Evolutionary conservation across 352 stramenopile genomes (phyloP).

Genomic region (Phytophthora capsici): DNA sequence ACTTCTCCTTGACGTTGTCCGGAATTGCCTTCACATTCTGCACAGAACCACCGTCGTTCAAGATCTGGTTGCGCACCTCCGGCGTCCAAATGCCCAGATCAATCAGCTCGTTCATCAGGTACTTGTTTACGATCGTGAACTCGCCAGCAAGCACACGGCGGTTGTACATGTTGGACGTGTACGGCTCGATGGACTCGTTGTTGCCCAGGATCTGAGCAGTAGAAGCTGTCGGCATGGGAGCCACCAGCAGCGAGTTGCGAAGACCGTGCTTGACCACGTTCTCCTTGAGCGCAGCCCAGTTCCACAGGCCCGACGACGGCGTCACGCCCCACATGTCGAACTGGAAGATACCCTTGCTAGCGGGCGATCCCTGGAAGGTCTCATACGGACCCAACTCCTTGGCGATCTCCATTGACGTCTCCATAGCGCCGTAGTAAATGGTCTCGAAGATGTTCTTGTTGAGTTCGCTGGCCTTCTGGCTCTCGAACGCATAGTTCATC

Average conservation of each 20-base stretch:
- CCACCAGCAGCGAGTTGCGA: slow-evolving; percentile 99
- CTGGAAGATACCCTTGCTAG: slow-evolving; percentile 97
- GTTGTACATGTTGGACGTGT: slow-evolving; percentile 99
- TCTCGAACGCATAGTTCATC: slow-evolving; percentile 98
- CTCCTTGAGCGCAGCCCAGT: slow-evolving; percentile 95
- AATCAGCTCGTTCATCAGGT: slow-evolving; percentile 98
- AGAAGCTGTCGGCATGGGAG: slow-evolving; percentile 99
- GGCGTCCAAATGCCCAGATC: slow-evolving; percentile 96
- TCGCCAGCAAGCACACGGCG: slow-evolving; percentile 98
- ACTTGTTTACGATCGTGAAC: slow-evolving; percentile 99
- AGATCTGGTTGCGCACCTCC: slow-evolving; percentile 98
- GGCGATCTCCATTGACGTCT: slow-evolving; percentile 96
- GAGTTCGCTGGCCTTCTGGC: slow-evolving; percentile 85
- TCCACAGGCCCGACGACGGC: slow-evolving; percentile 91
- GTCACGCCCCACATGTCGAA: slow-evolving; percentile 99
- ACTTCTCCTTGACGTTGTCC: slow-evolving; percentile 92
- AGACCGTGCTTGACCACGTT: slow-evolving; percentile 96
- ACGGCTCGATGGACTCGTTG: slow-evolving; percentile 99
- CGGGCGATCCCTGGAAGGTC: slow-evolving; percentile 96
- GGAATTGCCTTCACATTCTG: slow-evolving; percentile 92
- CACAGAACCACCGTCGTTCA: slow-evolving; percentile 97
- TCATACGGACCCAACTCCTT: slow-evolving; percentile 95
- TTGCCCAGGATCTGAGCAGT: slow-evolving; percentile 99
- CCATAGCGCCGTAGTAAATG: slow-evolving; percentile 98
- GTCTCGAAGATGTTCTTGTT: slow-evolving; percentile 99